Percentiles rank a stretch among this genome's conserved stretches.
Evolutionary conservation across 116 monocot genomes (phyloP).

Genomic region (Trichopus zeylanicus): DNA sequence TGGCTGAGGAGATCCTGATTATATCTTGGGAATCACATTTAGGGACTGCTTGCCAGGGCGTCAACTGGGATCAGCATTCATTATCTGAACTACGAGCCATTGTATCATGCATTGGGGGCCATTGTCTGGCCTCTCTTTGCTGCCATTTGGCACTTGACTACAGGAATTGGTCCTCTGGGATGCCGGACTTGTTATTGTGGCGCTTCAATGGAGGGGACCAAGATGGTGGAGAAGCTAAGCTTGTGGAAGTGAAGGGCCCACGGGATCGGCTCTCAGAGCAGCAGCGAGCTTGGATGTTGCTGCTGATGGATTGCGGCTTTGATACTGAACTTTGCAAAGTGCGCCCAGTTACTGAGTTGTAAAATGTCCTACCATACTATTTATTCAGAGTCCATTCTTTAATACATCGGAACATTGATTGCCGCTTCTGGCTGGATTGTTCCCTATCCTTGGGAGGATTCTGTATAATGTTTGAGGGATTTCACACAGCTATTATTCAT

Average conservation of each 20-base stretch:
- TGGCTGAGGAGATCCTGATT: conserved; percentile 78
- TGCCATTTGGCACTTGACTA: conserved; percentile 68
- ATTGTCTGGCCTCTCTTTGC: conserved; percentile 51
- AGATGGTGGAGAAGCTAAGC: conserved; percentile 58
- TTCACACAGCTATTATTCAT: too few species aligned
- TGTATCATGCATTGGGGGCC: conserved; percentile 60
- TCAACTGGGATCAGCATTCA: conserved; percentile 68
- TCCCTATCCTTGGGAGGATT: too few species aligned
- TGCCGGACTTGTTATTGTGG: conserved; percentile 91
- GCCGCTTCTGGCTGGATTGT: too few species aligned
- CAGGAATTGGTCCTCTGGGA: conserved; percentile 83
- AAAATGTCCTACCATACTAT: too few species aligned
- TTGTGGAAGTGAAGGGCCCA: conserved; percentile 96
- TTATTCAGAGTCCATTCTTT: too few species aligned
- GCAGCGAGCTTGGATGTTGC: conserved; percentile 81
- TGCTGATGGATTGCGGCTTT: conserved; percentile 84
- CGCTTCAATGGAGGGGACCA: conserved; percentile 51
- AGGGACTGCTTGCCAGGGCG: conserved; percentile 69
- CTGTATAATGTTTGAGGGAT: too few species aligned
- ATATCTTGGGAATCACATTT: conserved; percentile 62
- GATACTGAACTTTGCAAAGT: conserved; percentile 79
- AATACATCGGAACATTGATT: too few species aligned
- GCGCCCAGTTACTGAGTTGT: conserved; percentile 17
- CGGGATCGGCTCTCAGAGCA: conserved; percentile 84
- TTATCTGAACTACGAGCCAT: conserved; percentile 65